These are phyloP conservation scores for Ballota nigra DNA, from an alignment of 257 asterid genomes.

Conservation along the genomic window DNA sequence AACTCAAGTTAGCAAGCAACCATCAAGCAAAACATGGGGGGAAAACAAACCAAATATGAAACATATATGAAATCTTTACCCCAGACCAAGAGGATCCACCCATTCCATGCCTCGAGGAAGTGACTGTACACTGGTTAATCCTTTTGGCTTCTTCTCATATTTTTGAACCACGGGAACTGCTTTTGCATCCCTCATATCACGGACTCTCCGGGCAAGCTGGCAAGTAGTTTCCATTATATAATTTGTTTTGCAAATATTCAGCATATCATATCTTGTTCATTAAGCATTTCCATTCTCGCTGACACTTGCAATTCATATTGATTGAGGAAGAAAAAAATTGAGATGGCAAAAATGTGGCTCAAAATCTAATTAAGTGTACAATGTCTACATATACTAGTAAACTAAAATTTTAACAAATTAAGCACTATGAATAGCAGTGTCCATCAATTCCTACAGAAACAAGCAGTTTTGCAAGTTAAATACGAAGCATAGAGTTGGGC, in stretches of 20 bases:
- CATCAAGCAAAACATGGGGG: constrained; percentile 8
- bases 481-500: neutral
- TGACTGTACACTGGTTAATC: constrained; percentile 65
- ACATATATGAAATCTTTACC: constrained; percentile 45
- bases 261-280: neutral
- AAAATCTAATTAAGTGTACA: neutral
- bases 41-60: neutral
- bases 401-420: constrained; percentile 2
- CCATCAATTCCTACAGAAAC: constrained; percentile 10
- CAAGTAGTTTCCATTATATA: constrained; percentile 28
- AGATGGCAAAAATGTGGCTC: neutral
- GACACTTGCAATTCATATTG: constrained; percentile 6
- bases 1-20: constrained; percentile 24
- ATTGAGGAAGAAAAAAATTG: constrained; percentile 1
- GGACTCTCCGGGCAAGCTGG: constrained; percentile 88
- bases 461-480: neutral
- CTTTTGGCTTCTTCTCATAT: constrained; percentile 66
- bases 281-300: constrained; percentile 17
- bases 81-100: constrained; percentile 98
- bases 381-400: neutral
- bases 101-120: constrained; percentile 99
- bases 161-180: constrained; percentile 62
- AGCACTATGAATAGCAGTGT: constrained; percentile 14
- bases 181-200: constrained; percentile 94
- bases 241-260: constrained; percentile 14